These are phyloP conservation scores for Eucalyptus globulus DNA, from an alignment of 345 rosid genomes.

Conservation along the genomic window DNA sequence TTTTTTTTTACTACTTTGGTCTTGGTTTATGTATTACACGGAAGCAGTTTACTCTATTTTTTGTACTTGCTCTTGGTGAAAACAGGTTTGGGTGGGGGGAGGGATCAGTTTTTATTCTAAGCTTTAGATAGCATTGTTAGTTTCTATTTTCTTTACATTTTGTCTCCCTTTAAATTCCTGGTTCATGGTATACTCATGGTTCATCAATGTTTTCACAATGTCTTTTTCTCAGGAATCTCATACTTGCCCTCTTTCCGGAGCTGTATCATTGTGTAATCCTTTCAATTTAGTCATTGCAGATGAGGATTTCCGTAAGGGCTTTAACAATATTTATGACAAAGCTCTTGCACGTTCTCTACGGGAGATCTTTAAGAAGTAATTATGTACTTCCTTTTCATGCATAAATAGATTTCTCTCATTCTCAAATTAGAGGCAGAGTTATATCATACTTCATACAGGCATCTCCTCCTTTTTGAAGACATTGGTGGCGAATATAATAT, in stretches of 20 bases:
- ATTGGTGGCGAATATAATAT: conserved; percentile 73
- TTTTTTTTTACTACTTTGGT: not conserved
- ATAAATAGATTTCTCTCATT: not conserved
- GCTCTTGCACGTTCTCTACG: conserved; percentile 63
- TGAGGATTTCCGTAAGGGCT: conserved; percentile 89
- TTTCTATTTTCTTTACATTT: not conserved
- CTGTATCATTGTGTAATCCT: conserved; percentile 88
- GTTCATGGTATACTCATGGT: not conserved
- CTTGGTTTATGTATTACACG: not conserved
- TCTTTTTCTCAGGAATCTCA: conserved; percentile 45
- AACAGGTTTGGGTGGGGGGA: not conserved
- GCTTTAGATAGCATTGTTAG: not conserved
- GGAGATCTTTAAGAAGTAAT: conserved; percentile 57
- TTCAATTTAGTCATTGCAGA: conserved; percentile 86
- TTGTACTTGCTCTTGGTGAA: not conserved
- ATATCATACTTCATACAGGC: conserved; percentile 24
- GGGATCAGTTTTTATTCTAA: not conserved
- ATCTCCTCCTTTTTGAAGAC: conserved; percentile 81
- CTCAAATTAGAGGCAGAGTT: too few relatives aligned
- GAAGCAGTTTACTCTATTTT: not conserved
- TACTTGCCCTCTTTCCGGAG: conserved; percentile 59
- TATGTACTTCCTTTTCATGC: not conserved
- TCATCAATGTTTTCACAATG: not conserved
- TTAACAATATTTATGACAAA: conserved; percentile 75
- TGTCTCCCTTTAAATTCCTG: not conserved